Conservation (phyloP, 2,329 filamentous ascomycete genomes). For the Beauveria asiatica region DNA sequence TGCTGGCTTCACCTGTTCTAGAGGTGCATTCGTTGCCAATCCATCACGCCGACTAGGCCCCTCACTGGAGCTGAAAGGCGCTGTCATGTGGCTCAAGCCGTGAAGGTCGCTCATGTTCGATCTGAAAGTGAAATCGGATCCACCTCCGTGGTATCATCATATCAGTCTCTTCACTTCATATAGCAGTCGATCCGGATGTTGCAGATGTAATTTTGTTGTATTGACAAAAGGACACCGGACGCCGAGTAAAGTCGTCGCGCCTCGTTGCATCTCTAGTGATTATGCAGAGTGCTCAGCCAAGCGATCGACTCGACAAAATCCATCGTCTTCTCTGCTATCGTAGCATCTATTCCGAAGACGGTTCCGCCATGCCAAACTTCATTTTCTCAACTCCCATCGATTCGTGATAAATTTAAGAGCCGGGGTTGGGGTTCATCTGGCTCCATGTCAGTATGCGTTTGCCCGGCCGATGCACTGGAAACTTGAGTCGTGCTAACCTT, state of each 20-base stretch:
- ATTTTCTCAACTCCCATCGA: slow-evolving; percentile 20
- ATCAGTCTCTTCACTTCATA: background rate
- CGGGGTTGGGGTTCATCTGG: slow-evolving; percentile 83
- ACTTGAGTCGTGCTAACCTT: slow-evolving; percentile 55
- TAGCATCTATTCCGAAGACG: slow-evolving; percentile 24
- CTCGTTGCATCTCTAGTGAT: slow-evolving; percentile 27
- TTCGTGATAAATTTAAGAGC: slow-evolving; percentile 42
- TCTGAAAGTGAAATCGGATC: background rate
- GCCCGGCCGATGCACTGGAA: background rate
- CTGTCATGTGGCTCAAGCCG: too few species aligned
- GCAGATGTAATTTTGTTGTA: slow-evolving; percentile 29
- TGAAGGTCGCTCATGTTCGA: background rate
- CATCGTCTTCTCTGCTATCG: slow-evolving; percentile 26
- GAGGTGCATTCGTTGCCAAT: too few species aligned
- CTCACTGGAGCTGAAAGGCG: too few species aligned
- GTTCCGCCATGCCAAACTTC: slow-evolving; percentile 24
- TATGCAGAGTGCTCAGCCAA: slow-evolving; percentile 25
- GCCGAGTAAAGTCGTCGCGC: slow-evolving; percentile 30
- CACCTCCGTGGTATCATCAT: too few species aligned
- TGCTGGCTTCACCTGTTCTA: too few species aligned
- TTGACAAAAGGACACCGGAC: slow-evolving; percentile 35
- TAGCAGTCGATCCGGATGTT: background rate
- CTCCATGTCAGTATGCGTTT: background rate
- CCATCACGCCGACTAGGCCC: too few species aligned
- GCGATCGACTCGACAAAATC: slow-evolving; percentile 28